Evolutionary conservation across 1,139 yeast genomes (phyloP).

Genomic region (Candida sanyaensis): DNA sequence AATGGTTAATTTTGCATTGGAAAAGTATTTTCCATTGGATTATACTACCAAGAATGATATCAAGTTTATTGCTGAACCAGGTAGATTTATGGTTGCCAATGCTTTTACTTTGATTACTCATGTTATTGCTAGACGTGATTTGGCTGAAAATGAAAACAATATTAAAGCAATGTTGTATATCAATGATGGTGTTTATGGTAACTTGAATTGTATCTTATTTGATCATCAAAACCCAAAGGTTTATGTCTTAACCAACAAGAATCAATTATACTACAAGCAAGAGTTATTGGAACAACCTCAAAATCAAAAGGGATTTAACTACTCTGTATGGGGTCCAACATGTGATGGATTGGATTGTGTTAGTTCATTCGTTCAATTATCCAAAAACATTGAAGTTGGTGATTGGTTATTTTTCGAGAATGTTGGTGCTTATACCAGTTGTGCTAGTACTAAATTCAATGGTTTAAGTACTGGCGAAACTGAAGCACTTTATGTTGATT

Average conservation of each 20-base stretch:
- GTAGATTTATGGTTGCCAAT: constrained; percentile 83
- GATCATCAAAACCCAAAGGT: constrained; percentile 88
- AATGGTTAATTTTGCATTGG: constrained; percentile 59
- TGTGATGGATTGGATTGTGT: constrained; percentile 96
- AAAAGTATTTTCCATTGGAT: constrained; percentile 54
- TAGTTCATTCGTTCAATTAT: constrained; percentile 51
- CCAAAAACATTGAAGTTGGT: constrained; percentile 70
- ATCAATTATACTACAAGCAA: constrained; percentile 45
- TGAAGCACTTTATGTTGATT: constrained; percentile 61
- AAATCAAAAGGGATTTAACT: constrained; percentile 22
- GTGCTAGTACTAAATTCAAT: constrained; percentile 86
- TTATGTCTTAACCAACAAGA: constrained; percentile 57
- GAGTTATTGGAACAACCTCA: constrained; percentile 6
- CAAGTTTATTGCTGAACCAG: constrained; percentile 87
- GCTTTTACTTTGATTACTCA: constrained; percentile 86
- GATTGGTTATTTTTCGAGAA: constrained; percentile 90
- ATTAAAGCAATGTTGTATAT: constrained; percentile 61
- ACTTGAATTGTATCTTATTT: constrained; percentile 87
- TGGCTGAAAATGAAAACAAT: constrained; percentile 13
- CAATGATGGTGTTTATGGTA: constrained; percentile 96
- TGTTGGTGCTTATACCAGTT: constrained; percentile 92
- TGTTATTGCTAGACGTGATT: constrained; percentile 77
- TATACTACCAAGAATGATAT: constrained; percentile 35
- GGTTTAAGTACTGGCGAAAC: constrained; percentile 69
- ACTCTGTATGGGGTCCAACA: constrained; percentile 96